Percentiles rank a stretch among this genome's conserved stretches.
Conservation (phyloP, 2,329 filamentous ascomycete species). For the Colletotrichum simmondsii region DNA sequence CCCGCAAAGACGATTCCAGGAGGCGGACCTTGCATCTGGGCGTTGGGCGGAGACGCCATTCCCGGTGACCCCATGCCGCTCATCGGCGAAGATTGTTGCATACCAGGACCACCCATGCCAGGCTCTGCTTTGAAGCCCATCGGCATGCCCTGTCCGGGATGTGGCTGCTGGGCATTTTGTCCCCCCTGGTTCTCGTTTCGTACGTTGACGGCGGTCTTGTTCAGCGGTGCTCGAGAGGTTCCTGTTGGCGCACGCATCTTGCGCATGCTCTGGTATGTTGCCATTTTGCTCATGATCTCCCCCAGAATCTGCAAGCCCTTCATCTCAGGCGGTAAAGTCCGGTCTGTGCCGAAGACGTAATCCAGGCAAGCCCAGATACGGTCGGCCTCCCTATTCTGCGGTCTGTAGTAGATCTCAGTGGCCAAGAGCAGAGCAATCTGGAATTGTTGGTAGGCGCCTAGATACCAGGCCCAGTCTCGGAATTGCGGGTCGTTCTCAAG, state of each 20-base stretch:
- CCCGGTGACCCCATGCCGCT: constrained; percentile 19
- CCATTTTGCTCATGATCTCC: constrained; percentile 71
- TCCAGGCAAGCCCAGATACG: constrained; percentile 79
- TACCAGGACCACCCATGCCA: constrained; percentile 9
- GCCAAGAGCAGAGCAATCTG: constrained; percentile 77
- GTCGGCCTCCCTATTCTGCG: constrained; percentile 66
- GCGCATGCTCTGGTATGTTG: constrained; percentile 68
- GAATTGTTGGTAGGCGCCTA: constrained; percentile 77
- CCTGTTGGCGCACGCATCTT: constrained; percentile 64
- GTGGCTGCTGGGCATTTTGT: constrained; percentile 27
- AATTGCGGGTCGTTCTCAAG: constrained; percentile 59
- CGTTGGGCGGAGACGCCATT: constrained; percentile 22
- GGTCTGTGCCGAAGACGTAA: constrained; percentile 74
- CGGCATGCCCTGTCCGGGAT: constrained; percentile 15
- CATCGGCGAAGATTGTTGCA: constrained; percentile 18
- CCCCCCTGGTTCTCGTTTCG: constrained; percentile 37
- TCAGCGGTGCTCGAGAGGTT: constrained; percentile 51
- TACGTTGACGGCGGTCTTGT: constrained; percentile 46
- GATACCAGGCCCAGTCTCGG: constrained; percentile 75
- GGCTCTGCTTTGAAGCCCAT: constrained; percentile 35
- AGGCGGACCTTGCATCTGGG: constrained; percentile 29
- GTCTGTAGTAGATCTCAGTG: constrained; percentile 72
- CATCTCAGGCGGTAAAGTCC: constrained; percentile 59
- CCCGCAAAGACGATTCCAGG: constrained; percentile 55
- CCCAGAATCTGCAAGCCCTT: constrained; percentile 71